Evolutionary conservation across 371 early-diverging fungal genomes (phyloP).

Genomic region (Mortierella sp.): DNA sequence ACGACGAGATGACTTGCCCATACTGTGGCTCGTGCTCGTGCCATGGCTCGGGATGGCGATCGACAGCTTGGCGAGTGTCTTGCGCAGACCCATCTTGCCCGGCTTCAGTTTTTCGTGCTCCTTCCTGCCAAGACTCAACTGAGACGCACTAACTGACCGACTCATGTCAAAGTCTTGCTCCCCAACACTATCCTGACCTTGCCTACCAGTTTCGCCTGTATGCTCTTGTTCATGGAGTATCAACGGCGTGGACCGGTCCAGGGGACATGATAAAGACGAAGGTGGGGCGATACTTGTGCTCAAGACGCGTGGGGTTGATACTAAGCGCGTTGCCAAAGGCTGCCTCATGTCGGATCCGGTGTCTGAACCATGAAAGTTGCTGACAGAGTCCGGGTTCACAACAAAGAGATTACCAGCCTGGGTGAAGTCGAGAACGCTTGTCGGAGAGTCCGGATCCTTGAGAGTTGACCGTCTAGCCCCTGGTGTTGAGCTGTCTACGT

Average conservation of each 20-base stretch:
- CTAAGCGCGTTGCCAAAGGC: not conserved
- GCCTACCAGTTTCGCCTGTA: not conserved
- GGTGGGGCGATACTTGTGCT: not conserved
- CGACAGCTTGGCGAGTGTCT: slow-evolving; percentile 43
- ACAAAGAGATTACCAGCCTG: slow-evolving; percentile 52
- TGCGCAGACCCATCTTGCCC: slow-evolving; percentile 35
- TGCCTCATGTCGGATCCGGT: not conserved
- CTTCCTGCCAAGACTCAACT: slow-evolving; percentile 6
- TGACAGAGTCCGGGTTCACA: slow-evolving; percentile 38
- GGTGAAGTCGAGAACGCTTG: slow-evolving; percentile 45
- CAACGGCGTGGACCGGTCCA: slow-evolving; percentile 13
- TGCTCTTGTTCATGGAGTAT: not conserved
- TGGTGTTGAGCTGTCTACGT: slow-evolving; percentile 1
- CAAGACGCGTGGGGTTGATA: not conserved
- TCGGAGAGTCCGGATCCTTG: slow-evolving; percentile 49
- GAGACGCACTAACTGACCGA: slow-evolving; percentile 13
- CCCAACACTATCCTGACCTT: not conserved
- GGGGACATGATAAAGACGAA: not conserved
- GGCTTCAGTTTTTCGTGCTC: slow-evolving; percentile 21
- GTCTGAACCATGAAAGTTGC: slow-evolving; percentile 3
- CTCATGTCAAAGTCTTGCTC: slow-evolving; percentile 30
- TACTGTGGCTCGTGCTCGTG: not conserved
- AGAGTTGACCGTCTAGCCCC: slow-evolving; percentile 22
- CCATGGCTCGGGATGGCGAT: slow-evolving; percentile 36
- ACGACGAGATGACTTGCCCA: not conserved